A percentile compares a stretch with the other conserved stretches of the same genome.
Conservation (phyloP, 805 yeast genomes). For the Ogataea siamensis region DNA sequence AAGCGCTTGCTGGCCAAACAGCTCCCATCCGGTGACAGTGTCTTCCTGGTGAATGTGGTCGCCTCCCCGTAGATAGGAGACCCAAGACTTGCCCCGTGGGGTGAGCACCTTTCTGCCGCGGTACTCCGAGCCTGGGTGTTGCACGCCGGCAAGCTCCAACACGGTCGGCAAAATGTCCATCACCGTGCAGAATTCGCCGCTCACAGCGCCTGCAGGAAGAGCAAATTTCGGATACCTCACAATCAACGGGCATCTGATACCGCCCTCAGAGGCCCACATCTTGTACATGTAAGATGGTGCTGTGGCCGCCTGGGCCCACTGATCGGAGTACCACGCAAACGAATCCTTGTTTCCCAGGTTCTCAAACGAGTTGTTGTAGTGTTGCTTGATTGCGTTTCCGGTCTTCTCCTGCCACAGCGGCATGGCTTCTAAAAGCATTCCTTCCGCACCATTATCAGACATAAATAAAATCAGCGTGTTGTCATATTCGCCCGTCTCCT, state of each 20-base stretch:
- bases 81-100: conserved; percentile 49
- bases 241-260: conserved; percentile 55
- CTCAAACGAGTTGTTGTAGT: conserved; percentile 42
- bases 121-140: conserved; percentile 42
- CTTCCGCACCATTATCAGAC: conserved; percentile 68
- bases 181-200: conserved; percentile 47
- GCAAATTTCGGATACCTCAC: conserved; percentile 36
- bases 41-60: conserved; percentile 40
- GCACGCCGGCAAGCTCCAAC: conserved; percentile 46
- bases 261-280: conserved; percentile 61
- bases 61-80: conserved; percentile 34
- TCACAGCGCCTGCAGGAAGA: conserved; percentile 27
- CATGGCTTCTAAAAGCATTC: conserved; percentile 54
- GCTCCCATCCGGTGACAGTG: conserved; percentile 54
- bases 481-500: conserved; percentile 44
- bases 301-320: conserved; percentile 64
- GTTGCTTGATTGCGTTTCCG: conserved; percentile 28
- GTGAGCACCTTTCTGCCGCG: conserved; percentile 43
- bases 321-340: conserved; percentile 51
- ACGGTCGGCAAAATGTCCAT: conserved; percentile 62
- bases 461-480: conserved; percentile 57
- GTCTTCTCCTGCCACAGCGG: conserved; percentile 39
- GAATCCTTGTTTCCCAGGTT: conserved; percentile 50
- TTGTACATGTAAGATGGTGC: conserved; percentile 55
- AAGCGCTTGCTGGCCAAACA: conserved; percentile 56